These are phyloP conservation scores for Ustulina deusta DNA, from an alignment of 2,329 filamentous ascomycete species.

Conservation along the genomic window DNA sequence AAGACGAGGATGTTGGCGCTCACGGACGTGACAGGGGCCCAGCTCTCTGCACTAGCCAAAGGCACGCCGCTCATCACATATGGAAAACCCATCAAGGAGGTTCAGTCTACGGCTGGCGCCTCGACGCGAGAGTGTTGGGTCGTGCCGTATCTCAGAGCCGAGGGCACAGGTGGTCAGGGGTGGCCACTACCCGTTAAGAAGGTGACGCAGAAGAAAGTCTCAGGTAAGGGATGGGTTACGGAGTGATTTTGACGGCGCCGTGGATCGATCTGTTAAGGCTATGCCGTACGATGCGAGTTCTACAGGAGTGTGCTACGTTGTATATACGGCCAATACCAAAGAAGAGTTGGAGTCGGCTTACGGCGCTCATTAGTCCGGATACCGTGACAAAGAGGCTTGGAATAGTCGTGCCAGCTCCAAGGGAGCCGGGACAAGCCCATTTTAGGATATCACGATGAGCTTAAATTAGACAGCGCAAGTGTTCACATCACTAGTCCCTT, in stretches of 20 bases:
- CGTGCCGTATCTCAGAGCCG: conserved; percentile 79
- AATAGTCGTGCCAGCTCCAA: not conserved
- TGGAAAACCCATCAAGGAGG: conserved; percentile 92
- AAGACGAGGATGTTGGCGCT: conserved; percentile 91
- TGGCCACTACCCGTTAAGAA: conserved; percentile 91
- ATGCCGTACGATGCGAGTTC: not conserved
- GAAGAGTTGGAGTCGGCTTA: not conserved
- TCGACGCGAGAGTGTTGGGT: conserved; percentile 82
- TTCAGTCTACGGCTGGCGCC: conserved; percentile 60
- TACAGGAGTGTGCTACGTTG: not conserved
- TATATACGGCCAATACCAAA: conserved; percentile 13
- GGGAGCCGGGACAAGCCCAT: not conserved
- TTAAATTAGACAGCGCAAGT: not conserved
- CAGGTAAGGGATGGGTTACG: conserved; percentile 80
- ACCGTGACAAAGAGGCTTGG: not conserved
- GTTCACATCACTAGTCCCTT: not conserved
- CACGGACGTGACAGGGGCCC: conserved; percentile 79
- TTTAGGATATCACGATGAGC: not conserved
- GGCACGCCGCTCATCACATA: conserved; percentile 86
- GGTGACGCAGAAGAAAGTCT: conserved; percentile 81
- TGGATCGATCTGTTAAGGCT: not conserved
- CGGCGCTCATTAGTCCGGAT: not conserved
- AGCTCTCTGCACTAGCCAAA: conserved; percentile 82
- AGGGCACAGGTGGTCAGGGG: conserved; percentile 73
- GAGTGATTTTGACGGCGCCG: conserved; percentile 55